Base-by-base conservation (phyloP, 345 rosid species). In the Brassica rapa region DNA sequence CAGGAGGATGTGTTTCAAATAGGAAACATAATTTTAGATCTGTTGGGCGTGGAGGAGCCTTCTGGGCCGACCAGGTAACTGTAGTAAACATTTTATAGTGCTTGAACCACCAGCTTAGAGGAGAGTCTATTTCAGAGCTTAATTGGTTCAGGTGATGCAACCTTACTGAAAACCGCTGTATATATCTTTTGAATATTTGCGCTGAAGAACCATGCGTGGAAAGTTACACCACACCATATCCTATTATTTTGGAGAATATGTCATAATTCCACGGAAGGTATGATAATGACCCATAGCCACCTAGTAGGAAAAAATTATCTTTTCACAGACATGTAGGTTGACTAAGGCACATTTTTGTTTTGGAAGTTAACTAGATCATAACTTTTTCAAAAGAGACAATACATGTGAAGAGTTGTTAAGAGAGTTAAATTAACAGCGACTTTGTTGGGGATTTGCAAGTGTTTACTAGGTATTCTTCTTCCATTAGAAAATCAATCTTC, bases 1-100 rank as follows among this genome's bases (percentile, higher is more conserved):
- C 16, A 55, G 32, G 30, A 32, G 16, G 30, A 33, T 55, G 64
- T 55, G 46, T 55, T 70, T 69, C 51, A 70, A 70, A 32, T 70
- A 56, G 43, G 51, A 56, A 55, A 70, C 51, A 32, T 11, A 66
- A 41, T 11, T 55, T 70, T 70, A 59, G 53, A 16, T 32, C 30
- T 32, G 30, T 33, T 70, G 53, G 63, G 51, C 51, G 12, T 12
- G 30, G 53, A 35, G 33, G 33, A 56, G 64, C 21, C 65, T 35
- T 35, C 3, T 71, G 74, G 64, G 16, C 70, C 55, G 53, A 39
- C 9, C 11, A 37, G 9, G 16, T 66, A 4, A 33, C 0, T 66
- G 27, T 19, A 35, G 2, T 19, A 64, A 15, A 6, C n/a, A 21
- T 16, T 33, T 63, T 29, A 62, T n/a, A 30, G 14, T 32, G 9